Percentiles rank a stretch among this genome's conserved stretches.
Evolutionary conservation across 192 early-diverging fungal genomes (phyloP).

Genomic region (Funneliformis geosporum): DNA sequence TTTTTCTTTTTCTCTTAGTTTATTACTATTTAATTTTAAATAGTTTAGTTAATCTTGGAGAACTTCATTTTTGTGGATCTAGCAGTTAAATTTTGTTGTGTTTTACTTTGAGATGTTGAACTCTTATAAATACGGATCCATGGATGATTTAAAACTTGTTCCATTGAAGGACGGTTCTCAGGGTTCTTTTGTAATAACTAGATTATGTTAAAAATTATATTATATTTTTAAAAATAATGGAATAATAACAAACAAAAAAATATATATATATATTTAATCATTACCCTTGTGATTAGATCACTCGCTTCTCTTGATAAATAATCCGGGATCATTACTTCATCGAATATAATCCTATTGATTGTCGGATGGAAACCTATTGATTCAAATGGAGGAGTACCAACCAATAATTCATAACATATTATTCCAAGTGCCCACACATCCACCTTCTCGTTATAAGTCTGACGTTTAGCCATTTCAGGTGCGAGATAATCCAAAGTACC

Average conservation of each 20-base stretch:
- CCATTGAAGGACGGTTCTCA: constrained; percentile 68
- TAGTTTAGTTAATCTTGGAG: neutral
- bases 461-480: constrained; percentile 92
- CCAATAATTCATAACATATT: constrained; percentile 89
- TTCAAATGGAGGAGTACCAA: constrained; percentile 88
- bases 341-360: constrained; percentile 77
- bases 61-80: neutral
- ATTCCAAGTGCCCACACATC: constrained; percentile 94
- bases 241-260: constrained; percentile 1
- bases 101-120: neutral
- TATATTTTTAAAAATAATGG: neutral
- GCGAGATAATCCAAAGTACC: constrained; percentile 96
- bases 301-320: constrained; percentile 75
- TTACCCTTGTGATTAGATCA: constrained; percentile 82
- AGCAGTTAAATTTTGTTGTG: neutral
- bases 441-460: constrained; percentile 75
- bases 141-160: constrained; percentile 79
- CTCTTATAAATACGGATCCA: constrained; percentile 44
- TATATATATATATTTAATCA: neutral
- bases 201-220: neutral
- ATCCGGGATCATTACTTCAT: constrained; percentile 80
- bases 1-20: neutral
- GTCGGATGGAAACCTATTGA: constrained; percentile 58
- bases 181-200: constrained; percentile 77
- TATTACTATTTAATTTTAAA: neutral